A percentile compares a stretch with the other conserved stretches of the same genome.
Conservation (phyloP, 2,329 filamentous ascomycete genomes). For the Claviceps digitariae region DNA sequence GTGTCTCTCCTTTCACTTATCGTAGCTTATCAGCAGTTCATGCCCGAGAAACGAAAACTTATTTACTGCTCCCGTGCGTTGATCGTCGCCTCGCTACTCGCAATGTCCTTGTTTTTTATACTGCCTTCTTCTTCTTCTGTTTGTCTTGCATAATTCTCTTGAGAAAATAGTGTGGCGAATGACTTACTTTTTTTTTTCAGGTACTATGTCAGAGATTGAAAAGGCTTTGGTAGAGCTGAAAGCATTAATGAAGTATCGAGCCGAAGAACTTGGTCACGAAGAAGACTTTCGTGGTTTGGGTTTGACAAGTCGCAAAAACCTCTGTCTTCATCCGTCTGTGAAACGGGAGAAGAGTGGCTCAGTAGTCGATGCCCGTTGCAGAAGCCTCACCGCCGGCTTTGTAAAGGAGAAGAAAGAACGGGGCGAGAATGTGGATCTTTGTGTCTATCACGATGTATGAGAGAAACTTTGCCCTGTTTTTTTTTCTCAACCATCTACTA, state of each 20-base stretch:
- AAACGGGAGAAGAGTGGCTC: conserved; percentile 92
- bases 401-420: conserved; percentile 95
- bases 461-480: background rate
- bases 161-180: background rate
- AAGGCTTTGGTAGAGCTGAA: conserved; percentile 90
- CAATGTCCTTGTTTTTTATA: background rate
- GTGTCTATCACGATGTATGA: conserved; percentile 81
- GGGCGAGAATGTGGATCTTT: conserved; percentile 87
- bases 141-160: background rate
- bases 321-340: conserved; percentile 91
- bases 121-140: background rate
- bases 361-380: conserved; percentile 88
- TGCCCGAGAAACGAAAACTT: conserved; percentile 84
- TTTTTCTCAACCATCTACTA: background rate
- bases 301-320: conserved; percentile 89
- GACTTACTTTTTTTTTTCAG: conserved; percentile 19
- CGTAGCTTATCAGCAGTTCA: conserved; percentile 89
- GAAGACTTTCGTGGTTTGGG: conserved; percentile 92
- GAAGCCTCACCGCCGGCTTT: conserved; percentile 90
- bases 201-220: conserved; percentile 98
- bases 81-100: background rate
- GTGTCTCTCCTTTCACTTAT: conserved; percentile 91
- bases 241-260: conserved; percentile 85
- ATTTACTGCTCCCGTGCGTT: conserved; percentile 84
- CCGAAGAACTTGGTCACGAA: conserved; percentile 73